Conservation (phyloP, 352 stramenopile genomes). For the Globisporangium acanthophoron region DNA sequence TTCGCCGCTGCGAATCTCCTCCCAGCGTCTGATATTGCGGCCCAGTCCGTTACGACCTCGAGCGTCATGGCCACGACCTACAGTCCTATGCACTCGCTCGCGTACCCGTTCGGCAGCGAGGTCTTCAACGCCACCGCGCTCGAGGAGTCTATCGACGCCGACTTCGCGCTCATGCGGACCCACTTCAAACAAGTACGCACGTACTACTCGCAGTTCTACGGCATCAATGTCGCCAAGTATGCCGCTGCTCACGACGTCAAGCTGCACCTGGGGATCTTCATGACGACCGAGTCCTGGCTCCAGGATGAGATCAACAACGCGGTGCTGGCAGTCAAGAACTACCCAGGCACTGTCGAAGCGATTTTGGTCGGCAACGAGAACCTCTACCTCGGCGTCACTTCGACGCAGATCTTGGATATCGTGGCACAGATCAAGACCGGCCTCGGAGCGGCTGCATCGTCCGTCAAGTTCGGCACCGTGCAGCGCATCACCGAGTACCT, state of each 20-base stretch:
- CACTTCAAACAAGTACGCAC: slow-evolving; percentile 25
- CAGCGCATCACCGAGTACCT: slow-evolving; percentile 30
- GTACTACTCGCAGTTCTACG: slow-evolving; percentile 31
- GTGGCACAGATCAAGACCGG: slow-evolving; percentile 18
- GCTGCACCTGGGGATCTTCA: slow-evolving; percentile 28
- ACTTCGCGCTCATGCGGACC: slow-evolving; percentile 22
- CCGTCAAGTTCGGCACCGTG: slow-evolving; percentile 22
- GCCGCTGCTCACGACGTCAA: slow-evolving; percentile 20
- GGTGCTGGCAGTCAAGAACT: slow-evolving; percentile 14
- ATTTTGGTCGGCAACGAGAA: slow-evolving; percentile 20
- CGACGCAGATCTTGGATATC: slow-evolving; percentile 14
- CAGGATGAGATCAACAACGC: slow-evolving; percentile 21
- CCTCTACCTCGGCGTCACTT: slow-evolving; percentile 12
- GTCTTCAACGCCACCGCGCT: slow-evolving; percentile 9
- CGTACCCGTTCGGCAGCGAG: slow-evolving; percentile 10
- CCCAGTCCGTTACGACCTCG: neutral
- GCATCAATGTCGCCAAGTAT: slow-evolving; percentile 18
- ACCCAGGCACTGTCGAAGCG: slow-evolving; percentile 10
- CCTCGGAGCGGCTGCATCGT: slow-evolving; percentile 7
- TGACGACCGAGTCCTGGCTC: slow-evolving; percentile 22
- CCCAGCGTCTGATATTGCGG: neutral
- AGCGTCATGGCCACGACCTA: slow-evolving; percentile 13
- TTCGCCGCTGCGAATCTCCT: slow-evolving; percentile 1
- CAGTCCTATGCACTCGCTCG: slow-evolving; percentile 11
- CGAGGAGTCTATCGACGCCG: slow-evolving; percentile 17